Evolutionary conservation across 192 early-diverging fungal species (phyloP).

Genomic region (Dissophora ornata): DNA sequence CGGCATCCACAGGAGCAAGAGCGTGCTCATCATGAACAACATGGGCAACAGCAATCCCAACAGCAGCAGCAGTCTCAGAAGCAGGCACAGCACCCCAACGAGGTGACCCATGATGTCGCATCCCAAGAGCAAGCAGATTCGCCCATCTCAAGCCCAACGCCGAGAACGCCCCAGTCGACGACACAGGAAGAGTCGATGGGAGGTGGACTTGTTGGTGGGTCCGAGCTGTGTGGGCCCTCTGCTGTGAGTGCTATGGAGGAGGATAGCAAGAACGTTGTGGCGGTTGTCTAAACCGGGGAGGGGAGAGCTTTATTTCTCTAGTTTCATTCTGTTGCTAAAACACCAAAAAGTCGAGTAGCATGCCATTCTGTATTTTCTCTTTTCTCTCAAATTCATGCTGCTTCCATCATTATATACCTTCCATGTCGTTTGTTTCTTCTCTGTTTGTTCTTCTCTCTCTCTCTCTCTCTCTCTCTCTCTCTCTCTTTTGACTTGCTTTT

Average conservation of each 20-base stretch:
- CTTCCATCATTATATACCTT: too few species aligned
- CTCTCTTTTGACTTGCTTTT: too few species aligned
- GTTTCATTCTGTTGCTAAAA: not conserved
- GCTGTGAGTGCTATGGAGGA: constrained; percentile 43
- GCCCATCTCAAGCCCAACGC: constrained; percentile 43
- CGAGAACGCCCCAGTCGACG: constrained; percentile 33
- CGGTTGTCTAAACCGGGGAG: constrained; percentile 18
- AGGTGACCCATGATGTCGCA: not conserved
- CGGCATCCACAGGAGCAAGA: constrained; percentile 18
- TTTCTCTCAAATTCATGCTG: too few species aligned
- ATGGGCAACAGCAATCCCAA: constrained; percentile 13
- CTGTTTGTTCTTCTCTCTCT: too few species aligned
- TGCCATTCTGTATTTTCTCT: not conserved
- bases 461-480: too few species aligned
- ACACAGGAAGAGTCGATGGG: constrained; percentile 29
- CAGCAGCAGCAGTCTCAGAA: not conserved
- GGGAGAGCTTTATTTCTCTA: too few species aligned
- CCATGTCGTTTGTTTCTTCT: too few species aligned
- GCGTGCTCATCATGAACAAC: constrained; percentile 16
- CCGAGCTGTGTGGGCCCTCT: constrained; percentile 26
- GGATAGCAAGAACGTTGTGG: constrained; percentile 31
- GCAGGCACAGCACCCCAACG: not conserved
- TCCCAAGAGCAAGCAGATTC: constrained; percentile 32
- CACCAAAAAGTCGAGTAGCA: too few species aligned
- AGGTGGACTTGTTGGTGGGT: not conserved